phyloP scores from a whole-genome alignment of 371 early-diverging fungal species.

The Mortierella sp. region DNA sequence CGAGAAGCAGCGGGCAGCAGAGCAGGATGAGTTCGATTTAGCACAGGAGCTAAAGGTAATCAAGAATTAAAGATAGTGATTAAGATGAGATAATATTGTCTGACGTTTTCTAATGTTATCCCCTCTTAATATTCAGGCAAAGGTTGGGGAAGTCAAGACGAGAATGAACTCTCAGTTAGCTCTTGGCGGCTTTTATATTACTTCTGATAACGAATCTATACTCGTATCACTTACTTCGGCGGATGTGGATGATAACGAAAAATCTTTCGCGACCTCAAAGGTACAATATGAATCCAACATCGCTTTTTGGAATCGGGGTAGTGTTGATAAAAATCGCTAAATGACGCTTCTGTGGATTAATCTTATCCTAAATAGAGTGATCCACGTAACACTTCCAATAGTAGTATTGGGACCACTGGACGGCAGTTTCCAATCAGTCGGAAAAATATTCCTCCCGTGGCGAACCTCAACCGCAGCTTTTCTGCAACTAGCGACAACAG shows the following conservation, averaged over 20 bases:
- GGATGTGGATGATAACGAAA: neutral
- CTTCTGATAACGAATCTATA: constrained; percentile 1
- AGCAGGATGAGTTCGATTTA: constrained; percentile 79
- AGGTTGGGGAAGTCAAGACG: constrained; percentile 30
- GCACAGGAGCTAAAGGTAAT: constrained; percentile 81
- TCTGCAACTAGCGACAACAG: constrained; percentile 47
- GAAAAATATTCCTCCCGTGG: constrained; percentile 21
- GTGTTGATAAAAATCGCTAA: neutral
- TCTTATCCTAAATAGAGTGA: constrained; percentile 22
- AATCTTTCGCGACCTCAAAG: constrained; percentile 6
- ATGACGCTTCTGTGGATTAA: neutral
- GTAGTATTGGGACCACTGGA: constrained; percentile 17
- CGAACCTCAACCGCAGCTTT: constrained; percentile 4
- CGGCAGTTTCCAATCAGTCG: constrained; percentile 17
- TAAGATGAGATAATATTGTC: neutral
- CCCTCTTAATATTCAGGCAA: constrained; percentile 12
- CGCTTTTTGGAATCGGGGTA: neutral
- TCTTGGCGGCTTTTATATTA: constrained; percentile 21
- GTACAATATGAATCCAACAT: neutral
- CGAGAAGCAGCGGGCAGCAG: constrained; percentile 72
- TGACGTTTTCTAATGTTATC: neutral
- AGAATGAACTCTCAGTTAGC: constrained; percentile 27
- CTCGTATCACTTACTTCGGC: constrained; percentile 16
- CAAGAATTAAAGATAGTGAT: neutral
- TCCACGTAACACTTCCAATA: constrained; percentile 9